Base-by-base conservation (phyloP, 805 yeast species). In the Kregervanrija pseudodelftensis region DNA sequence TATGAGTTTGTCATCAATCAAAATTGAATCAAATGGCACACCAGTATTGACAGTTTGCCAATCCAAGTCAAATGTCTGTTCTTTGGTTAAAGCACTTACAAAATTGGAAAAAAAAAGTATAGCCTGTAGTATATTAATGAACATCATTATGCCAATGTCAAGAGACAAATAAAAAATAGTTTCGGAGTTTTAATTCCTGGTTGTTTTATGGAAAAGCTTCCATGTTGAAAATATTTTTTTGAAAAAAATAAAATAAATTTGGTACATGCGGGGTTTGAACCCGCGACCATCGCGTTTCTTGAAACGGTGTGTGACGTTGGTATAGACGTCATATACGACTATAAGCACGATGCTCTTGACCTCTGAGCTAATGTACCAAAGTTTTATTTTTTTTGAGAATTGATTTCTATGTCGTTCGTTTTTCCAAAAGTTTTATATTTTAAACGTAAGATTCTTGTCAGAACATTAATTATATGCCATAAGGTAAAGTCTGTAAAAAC, bases 241-340 rank as follows among this genome's bases (percentile, higher is more conserved):
- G 7, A 22, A 22, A 22, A 22, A 22, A 22, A 22, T 22, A 22
- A 22, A 22, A 22, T 22, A 76, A 73, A 69, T 74, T 50, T 61
- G 63, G 66, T 61, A 64, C 65, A 61, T 61, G 79, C 76, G 82
- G 82, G 83, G 82, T 72, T 77, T 77, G 83, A 77, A 77, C 83
- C 82, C 82, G 77, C 79, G 82, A 77, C 83, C 82, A 77, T 77
- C 82, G 83, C 83, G 82, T 77, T 75, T 76, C 83, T 61, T 76
- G 76, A 67, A 75, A 73, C 76, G 76, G 70, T 56, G 17, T 68
- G 74, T 71, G 79, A 71, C 75, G 66, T 74, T 63, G 59, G 66
- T 66, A 74, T 71, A 74, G 72, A 67, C 70, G 73, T 67, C 65
- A 63, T 50, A 56, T 53, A 68, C 74, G 74, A 70, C 80, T 77